phyloP scores from a whole-genome alignment of 2,329 filamentous ascomycete genomes.

The Aureobasidium melanogenum region DNA sequence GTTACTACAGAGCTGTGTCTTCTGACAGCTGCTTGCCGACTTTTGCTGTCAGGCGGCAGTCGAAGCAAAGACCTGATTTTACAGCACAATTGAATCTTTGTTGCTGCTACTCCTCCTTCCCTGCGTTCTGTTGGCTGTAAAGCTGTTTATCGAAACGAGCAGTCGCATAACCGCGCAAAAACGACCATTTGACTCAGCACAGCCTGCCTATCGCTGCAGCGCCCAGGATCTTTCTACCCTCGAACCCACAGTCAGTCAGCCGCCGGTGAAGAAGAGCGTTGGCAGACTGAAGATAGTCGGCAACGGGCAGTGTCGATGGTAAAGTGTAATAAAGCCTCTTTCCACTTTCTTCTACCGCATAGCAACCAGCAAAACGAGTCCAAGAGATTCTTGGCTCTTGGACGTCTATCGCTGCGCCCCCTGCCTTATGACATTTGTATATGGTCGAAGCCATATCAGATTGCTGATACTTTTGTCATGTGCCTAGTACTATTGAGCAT shows the following conservation, averaged over 20 bases:
- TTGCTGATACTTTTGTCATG: conserved; percentile 6
- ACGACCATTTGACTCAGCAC: conserved; percentile 6
- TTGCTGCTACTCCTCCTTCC: background rate
- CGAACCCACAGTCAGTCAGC: background rate
- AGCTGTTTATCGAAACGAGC: background rate
- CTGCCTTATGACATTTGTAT: conserved; percentile 1
- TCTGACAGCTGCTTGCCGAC: background rate
- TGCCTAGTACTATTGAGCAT: conserved; percentile 1
- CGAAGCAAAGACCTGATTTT: background rate
- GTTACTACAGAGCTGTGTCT: background rate
- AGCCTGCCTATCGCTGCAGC: background rate
- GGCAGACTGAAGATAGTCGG: background rate
- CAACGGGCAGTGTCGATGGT: conserved; percentile 4
- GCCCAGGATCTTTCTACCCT: background rate
- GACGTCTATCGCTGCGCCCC: conserved; percentile 5
- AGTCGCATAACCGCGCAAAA: background rate
- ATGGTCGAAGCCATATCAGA: conserved; percentile 3
- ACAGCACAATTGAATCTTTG: background rate
- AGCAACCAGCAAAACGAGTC: background rate
- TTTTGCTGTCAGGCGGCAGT: background rate
- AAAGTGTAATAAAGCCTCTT: conserved; percentile 12
- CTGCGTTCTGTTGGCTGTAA: background rate
- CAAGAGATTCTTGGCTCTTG: conserved; percentile 7
- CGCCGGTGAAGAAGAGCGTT: conserved; percentile 4
- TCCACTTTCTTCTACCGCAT: background rate